Evolutionary conservation across 2,329 filamentous ascomycete species (phyloP).

Genomic region (Phialophora tarda): DNA sequence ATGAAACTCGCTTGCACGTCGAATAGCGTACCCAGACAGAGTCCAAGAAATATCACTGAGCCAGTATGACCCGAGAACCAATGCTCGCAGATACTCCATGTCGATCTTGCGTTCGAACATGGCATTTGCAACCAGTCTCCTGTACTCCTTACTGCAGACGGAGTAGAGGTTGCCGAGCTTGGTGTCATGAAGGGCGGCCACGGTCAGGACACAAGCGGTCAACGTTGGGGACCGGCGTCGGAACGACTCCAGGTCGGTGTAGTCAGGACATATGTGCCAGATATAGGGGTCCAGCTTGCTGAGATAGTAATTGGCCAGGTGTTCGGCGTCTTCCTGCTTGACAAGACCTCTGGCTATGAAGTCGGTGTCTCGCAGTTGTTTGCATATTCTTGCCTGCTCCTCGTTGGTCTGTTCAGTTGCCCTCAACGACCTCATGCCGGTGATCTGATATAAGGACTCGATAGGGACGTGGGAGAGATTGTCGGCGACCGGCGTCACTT

Average conservation of each 20-base stretch:
- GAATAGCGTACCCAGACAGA: slow-evolving; percentile 52
- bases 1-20: slow-evolving; percentile 51
- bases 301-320: slow-evolving; percentile 51
- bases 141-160: slow-evolving; percentile 58
- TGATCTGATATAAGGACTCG: slow-evolving; percentile 47
- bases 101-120: slow-evolving; percentile 60
- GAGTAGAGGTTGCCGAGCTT: slow-evolving; percentile 42
- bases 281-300: slow-evolving; percentile 55
- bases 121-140: slow-evolving; percentile 57
- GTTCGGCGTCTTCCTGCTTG: slow-evolving; percentile 50
- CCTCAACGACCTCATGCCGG: slow-evolving; percentile 42
- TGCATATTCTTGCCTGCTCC: slow-evolving; percentile 42
- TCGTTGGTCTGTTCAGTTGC: slow-evolving; percentile 42
- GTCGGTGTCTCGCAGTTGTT: slow-evolving; percentile 51
- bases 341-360: slow-evolving; percentile 59
- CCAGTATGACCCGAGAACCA: slow-evolving; percentile 63
- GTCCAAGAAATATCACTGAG: slow-evolving; percentile 59
- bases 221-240: slow-evolving; percentile 57
- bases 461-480: slow-evolving; percentile 46
- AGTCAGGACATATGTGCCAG: slow-evolving; percentile 55
- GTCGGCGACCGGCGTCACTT: slow-evolving; percentile 39
- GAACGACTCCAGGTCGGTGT: slow-evolving; percentile 54
- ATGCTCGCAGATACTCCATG: slow-evolving; percentile 58
- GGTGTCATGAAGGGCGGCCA: slow-evolving; percentile 57
- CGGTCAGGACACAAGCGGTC: slow-evolving; percentile 55